Conservation (phyloP, 139 green algal species). For the Haematococcus lacustris region DNA sequence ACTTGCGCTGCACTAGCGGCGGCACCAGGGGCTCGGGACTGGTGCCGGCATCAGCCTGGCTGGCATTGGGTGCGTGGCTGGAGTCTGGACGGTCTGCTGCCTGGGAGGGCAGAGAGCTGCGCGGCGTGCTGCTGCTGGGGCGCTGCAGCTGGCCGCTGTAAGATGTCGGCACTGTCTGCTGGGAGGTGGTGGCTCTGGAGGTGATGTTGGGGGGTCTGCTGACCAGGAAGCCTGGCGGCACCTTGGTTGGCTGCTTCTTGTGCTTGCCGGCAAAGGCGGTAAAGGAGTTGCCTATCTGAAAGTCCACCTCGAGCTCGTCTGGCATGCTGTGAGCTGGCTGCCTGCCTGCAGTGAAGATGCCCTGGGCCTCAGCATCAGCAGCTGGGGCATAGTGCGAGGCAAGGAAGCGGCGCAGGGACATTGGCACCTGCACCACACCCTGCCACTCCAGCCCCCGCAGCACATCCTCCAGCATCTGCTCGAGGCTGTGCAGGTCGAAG, state of each 20-base stretch:
- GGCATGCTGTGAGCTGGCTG: neutral
- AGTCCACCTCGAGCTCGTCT: slow-evolving; percentile 7
- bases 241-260: slow-evolving; percentile 3
- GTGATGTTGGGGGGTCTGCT: too few species aligned
- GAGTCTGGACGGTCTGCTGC: too few species aligned
- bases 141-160: too few species aligned
- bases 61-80: too few species aligned
- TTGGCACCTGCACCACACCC: slow-evolving; percentile 30
- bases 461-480: slow-evolving; percentile 42
- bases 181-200: too few species aligned
- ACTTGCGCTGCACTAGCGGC: slow-evolving; percentile 12
- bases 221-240: too few species aligned
- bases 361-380: neutral
- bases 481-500: slow-evolving; percentile 31
- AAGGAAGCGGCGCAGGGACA: slow-evolving; percentile 21
- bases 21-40: too few species aligned
- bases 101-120: too few species aligned
- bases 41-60: too few species aligned
- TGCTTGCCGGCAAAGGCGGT: slow-evolving; percentile 1
- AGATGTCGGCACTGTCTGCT: too few species aligned
- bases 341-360: neutral
- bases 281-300: slow-evolving; percentile 12
- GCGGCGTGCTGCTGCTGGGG: too few species aligned
- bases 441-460: slow-evolving; percentile 32
- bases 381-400: neutral